Evolutionary conservation across 139 green algal genomes (phyloP), one percentile per base, ranked within the genome.

Genomic region (Tetraselmis striata): DNA sequence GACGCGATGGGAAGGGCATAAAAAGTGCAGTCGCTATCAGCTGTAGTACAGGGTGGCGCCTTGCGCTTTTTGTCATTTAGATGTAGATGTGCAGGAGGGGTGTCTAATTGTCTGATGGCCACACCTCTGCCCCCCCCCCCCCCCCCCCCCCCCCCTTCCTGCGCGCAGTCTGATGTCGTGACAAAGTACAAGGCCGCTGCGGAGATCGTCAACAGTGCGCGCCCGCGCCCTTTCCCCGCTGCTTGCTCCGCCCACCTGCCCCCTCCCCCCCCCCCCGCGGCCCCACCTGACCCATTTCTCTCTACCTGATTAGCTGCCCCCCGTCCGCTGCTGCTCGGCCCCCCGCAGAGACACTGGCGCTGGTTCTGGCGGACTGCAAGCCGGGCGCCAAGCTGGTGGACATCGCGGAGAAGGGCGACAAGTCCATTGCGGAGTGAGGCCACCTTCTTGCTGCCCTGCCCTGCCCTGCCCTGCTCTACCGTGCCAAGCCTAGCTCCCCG

Each of bases 131-230:
- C 59, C 75, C 25, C 31, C 32, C 31, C 59, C 31, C 1, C 18
- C 28, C 78, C 32, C 32, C 27, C n/a, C 23, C 59, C 25, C 45
- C 25, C 28, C 28, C 32, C 78, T 30, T 85, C 32, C 22, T 76
- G 84, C 2, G 0, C 84, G 82, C 92, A 97, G 91, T 88, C 92
- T 28, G 95, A 98, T 84, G 97, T 99, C 23, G 96, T 99, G 1
- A 98, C 96, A 45, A 99, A 99, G 89, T 99, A 99, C 93, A 99
- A 99, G 87, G 91, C 94, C 32, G 96, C 97, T 1, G 94, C 96
- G 23, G 96, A 99, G 77, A 98, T 99, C 82, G 91, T 89, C 75
- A 99, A 99, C 87, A 94, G 95, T 99, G 84, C 90, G 95, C 89
- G 18, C 31, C 0, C 59, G 27, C n/a, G n/a, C n/a, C n/a, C n/a